Percentiles rank a stretch among this genome's conserved stretches.
Conservation (phyloP, 2,329 filamentous ascomycete genomes). For the Madurella mycetomatis region DNA sequence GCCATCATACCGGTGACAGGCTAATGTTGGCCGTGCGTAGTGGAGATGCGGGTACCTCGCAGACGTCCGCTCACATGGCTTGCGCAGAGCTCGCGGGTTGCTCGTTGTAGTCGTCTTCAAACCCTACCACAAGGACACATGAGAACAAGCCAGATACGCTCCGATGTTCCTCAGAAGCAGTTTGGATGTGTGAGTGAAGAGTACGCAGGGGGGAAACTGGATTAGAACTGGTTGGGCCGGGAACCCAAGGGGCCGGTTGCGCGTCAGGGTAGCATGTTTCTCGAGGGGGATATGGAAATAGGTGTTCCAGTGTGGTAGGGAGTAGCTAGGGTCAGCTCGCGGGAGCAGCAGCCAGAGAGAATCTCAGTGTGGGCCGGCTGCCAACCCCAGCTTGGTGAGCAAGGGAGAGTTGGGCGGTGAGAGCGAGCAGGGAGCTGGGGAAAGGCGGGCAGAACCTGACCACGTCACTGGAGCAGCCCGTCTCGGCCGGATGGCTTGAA, state of each 20-base stretch:
- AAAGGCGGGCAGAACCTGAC: not conserved
- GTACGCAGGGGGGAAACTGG: no score
- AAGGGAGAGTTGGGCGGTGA: not conserved
- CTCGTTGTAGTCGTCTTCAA: not conserved
- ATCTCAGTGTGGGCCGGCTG: not conserved
- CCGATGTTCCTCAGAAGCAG: not conserved
- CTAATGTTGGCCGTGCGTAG: not conserved
- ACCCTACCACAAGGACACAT: not conserved
- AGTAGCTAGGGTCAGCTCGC: not conserved
- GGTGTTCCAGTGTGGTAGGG: no score
- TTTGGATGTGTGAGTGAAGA: not conserved
- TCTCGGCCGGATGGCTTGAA: not conserved
- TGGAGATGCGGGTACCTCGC: constrained; percentile 4
- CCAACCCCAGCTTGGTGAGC: not conserved
- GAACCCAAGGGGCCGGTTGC: not conserved
- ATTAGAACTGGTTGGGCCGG: not conserved
- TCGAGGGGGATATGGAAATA: no score
- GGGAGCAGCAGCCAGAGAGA: not conserved
- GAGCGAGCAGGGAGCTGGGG: not conserved
- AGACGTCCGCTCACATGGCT: constrained; percentile 10
- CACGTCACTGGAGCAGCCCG: not conserved
- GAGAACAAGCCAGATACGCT: not conserved
- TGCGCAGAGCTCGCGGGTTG: not conserved
- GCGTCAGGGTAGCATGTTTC: no score
- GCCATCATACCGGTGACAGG: not conserved